Evolutionary conservation across 306 rosid species (phyloP).

Genomic region (Erythrophleum fordii): DNA sequence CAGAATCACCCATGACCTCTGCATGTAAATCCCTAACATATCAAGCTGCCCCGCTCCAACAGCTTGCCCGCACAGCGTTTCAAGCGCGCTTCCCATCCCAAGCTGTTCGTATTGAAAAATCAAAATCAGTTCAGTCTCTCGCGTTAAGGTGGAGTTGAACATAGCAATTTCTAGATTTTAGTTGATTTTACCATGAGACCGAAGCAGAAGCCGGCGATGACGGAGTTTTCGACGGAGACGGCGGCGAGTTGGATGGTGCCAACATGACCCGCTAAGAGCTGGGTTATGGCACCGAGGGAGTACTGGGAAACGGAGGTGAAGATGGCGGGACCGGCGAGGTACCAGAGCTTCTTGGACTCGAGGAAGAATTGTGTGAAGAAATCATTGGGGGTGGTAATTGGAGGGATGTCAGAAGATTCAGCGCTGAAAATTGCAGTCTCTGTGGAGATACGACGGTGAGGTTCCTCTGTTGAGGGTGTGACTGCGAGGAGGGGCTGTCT

Average conservation of each 20-base stretch:
- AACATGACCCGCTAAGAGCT: slow-evolving; percentile 81
- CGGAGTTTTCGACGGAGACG: slow-evolving; percentile 84
- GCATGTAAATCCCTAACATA: slow-evolving; percentile 91
- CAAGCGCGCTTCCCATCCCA: slow-evolving; percentile 96
- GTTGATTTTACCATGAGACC: slow-evolving; percentile 68
- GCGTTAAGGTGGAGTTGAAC: not conserved
- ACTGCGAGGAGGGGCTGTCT: slow-evolving; percentile 38
- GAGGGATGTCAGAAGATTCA: slow-evolving; percentile 64
- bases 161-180: not conserved
- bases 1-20: slow-evolving; percentile 85
- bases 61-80: slow-evolving; percentile 93
- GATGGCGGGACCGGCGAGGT: slow-evolving; percentile 90
- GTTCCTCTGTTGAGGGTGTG: not conserved
- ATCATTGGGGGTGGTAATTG: slow-evolving; percentile 43
- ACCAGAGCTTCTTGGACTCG: slow-evolving; percentile 85
- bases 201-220: slow-evolving; percentile 89
- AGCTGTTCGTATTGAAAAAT: slow-evolving; percentile 44
- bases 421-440: slow-evolving; percentile 51
- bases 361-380: slow-evolving; percentile 54
- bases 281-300: slow-evolving; percentile 91
- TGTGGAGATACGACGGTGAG: not conserved
- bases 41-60: slow-evolving; percentile 75
- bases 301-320: slow-evolving; percentile 82
- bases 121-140: not conserved
- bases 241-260: slow-evolving; percentile 81